Evolutionary conservation across 371 early-diverging fungal species (phyloP), one percentile per base, ranked within the genome.

Genomic region (Quaeritorhiza haematococci): DNA sequence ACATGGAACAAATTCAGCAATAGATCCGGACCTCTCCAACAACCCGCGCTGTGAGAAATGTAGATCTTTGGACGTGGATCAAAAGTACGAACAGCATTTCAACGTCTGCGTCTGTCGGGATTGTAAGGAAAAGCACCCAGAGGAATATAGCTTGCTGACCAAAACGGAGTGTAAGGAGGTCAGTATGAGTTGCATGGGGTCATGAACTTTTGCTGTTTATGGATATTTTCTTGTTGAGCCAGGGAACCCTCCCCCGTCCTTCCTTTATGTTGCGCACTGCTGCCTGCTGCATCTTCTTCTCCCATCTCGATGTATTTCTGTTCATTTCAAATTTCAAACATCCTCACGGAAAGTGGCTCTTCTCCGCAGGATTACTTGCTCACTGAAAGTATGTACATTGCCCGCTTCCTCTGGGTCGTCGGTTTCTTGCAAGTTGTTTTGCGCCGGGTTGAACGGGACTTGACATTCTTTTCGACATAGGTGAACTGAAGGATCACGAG

Each of bases 81-180:
- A 79, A 10, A 74, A 80, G 0, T 87, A 87, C 50, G 63, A 76
- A 28, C 79, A 80, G 42, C 75, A 90, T 52, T 94, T 88, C 66
- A 69, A 77, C 30, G 70, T 87, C 10, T 56, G 57, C 23, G 90
- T 94, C 26, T 96, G 96, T 66, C 60, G 75, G 27, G 63, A 61
- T 19, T 95, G 96, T 63, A 82, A 81, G 53, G 86, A 88, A 21
- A 62, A 69, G 6, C 72, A 74, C 21, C 86, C 91, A 0, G 94
- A 95, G 26, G 87, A 88, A 56, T 96, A 93, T 61, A 85, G 87
- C 33, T 78, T 96, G 46, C 74, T 94, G 48, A 96, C 94, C n/a
- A 96, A 96, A 64, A 93, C 96, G 3, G 96, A 96, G 63, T 88
- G 86, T 33, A 86, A 82, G 59, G 81, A 85, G 67, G 84, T 75